These are phyloP conservation scores for Acrodontium crateriforme DNA, from an alignment of 2,329 filamentous ascomycete genomes.

Conservation along the genomic window DNA sequence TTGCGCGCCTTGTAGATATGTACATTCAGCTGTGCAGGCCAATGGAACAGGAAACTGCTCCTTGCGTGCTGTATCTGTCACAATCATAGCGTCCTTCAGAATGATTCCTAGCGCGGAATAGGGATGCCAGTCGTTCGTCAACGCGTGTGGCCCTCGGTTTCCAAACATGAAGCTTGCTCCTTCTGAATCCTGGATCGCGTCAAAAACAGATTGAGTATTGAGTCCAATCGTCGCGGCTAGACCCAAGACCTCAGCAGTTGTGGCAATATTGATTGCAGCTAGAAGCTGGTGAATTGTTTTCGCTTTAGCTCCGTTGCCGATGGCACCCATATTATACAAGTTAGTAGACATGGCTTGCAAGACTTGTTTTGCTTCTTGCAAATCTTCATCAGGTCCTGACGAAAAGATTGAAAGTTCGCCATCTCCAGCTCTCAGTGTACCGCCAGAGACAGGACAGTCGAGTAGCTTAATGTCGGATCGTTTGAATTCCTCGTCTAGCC, in stretches of 20 bases:
- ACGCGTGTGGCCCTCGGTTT: conserved; percentile 39
- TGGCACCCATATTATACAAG: conserved; percentile 42
- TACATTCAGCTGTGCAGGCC: conserved; percentile 49
- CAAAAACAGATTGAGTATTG: conserved; percentile 35
- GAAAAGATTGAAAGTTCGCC: conserved; percentile 68
- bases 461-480: conserved; percentile 52
- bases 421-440: conserved; percentile 51
- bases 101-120: conserved; percentile 33
- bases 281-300: conserved; percentile 47
- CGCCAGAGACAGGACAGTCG: conserved; percentile 61
- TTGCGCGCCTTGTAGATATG: conserved; percentile 46
- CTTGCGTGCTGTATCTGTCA: conserved; percentile 49
- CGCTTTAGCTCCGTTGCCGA: conserved; percentile 41
- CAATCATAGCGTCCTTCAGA: conserved; percentile 43
- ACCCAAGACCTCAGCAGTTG: conserved; percentile 43
- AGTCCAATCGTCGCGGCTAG: conserved; percentile 40
- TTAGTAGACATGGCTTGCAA: conserved; percentile 55
- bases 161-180: conserved; percentile 43
- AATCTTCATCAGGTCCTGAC: conserved; percentile 38
- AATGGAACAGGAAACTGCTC: conserved; percentile 47
- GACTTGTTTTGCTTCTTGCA: conserved; percentile 44
- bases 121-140: conserved; percentile 37
- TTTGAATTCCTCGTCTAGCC: conserved; percentile 38
- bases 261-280: conserved; percentile 43
- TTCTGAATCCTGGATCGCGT: conserved; percentile 30